Evolutionary conservation across 2,329 filamentous ascomycete genomes (phyloP).

Genomic region (Ophiostoma ips): DNA sequence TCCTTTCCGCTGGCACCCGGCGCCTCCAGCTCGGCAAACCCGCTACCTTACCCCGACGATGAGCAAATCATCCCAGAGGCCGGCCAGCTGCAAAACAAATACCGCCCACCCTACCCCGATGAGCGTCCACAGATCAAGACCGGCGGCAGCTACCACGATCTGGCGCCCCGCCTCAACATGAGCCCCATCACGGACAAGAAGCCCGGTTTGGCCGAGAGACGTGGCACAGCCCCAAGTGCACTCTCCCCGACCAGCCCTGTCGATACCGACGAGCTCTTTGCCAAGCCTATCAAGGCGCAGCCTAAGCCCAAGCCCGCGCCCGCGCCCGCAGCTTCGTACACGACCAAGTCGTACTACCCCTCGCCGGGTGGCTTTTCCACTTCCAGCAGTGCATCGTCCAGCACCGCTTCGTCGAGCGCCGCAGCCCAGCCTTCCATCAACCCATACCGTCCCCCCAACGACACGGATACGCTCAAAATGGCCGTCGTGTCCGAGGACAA

Average conservation of each 20-base stretch:
- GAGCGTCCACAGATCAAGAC: constrained; percentile 23
- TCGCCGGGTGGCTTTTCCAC: constrained; percentile 26
- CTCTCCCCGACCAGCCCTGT: constrained; percentile 65
- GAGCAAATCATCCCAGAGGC: constrained; percentile 30
- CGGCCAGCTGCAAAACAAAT: constrained; percentile 14
- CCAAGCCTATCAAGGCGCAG: constrained; percentile 38
- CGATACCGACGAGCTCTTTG: constrained; percentile 70
- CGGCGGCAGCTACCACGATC: constrained; percentile 33
- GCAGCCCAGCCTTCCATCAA: background rate
- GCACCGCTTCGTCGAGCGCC: background rate
- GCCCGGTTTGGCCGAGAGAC: constrained; percentile 61
- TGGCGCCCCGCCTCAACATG: constrained; percentile 39
- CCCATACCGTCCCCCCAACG: constrained; percentile 3
- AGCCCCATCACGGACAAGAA: constrained; percentile 39
- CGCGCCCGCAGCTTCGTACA: constrained; percentile 28
- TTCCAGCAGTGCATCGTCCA: background rate
- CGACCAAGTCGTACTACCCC: constrained; percentile 46
- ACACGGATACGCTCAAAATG: constrained; percentile 23
- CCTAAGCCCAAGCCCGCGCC: constrained; percentile 19
- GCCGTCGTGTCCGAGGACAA: constrained; percentile 22
- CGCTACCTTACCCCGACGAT: constrained; percentile 60
- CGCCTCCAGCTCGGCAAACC: constrained; percentile 54
- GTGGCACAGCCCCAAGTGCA: constrained; percentile 69
- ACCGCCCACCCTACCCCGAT: constrained; percentile 30
- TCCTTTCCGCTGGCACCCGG: constrained; percentile 52